Evolutionary conservation across 2,329 filamentous ascomycete genomes (phyloP), one percentile per base, ranked within the genome.

Genomic region (Neonectria magnoliae): DNA sequence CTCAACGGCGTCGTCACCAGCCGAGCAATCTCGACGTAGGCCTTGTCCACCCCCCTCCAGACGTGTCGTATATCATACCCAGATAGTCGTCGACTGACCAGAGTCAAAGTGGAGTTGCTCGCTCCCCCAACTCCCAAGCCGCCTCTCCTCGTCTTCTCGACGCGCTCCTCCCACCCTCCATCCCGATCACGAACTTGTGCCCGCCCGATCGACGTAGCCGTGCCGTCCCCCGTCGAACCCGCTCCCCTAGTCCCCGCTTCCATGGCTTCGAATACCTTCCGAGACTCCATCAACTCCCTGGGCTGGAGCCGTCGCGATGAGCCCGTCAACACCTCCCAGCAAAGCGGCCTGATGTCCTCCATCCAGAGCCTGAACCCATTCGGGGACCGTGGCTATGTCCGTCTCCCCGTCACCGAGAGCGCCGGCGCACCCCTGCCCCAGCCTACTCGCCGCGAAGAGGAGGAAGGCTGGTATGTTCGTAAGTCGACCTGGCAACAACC

Each of bases 401-500:
- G 92, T 79, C 89, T 99, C 54, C 95, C 96, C 61, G 96, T 93
- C 56, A 90, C 90, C 72, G 94, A 97, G 77, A 86, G 87, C 71
- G 85, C 93, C 38, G 94, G 93, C 53, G 94, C 95, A 69, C 94
- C 94, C 70, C 83, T 98, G 54, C 95, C 95, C 57, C 94, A 94
- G 66, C 89, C 93, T 67, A 93, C 80, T 76, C 88, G 94, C 75
- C 90, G 94, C 73, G 94, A 98, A 77, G 96, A 98, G 80, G 95
- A 98, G 78, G 96, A 98, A 81, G 93, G 91, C 69, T 98, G 93
- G 90, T 94, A 98, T 88, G 91, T 92, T 76, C 85, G 96, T 99
- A 88, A 95, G 96, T 88, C 67, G 76, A 73, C 66, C 69, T 69
- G 68, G 66, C 66, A 61, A 64, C 59, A 67, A 70, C 54, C 68